A percentile compares a stretch with the other conserved stretches of the same genome.
phyloP scores from a whole-genome alignment of 192 early-diverging fungal species.

The Bifiguratus adelaidae region DNA sequence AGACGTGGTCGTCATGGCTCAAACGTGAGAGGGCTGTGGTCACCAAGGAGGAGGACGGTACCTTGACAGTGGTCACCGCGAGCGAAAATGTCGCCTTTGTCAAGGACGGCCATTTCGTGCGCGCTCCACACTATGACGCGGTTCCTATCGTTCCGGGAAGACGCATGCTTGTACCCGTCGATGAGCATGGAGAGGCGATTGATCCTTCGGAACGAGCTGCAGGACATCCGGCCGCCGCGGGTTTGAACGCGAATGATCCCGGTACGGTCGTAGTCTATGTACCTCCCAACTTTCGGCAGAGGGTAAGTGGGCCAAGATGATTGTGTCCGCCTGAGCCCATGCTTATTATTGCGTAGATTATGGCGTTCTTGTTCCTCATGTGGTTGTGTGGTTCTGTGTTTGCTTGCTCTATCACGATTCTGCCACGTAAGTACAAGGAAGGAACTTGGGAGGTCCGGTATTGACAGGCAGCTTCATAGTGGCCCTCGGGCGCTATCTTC shows the following conservation, averaged over 20 bases:
- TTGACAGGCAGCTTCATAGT: slow-evolving; percentile 35
- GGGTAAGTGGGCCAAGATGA: slow-evolving; percentile 27
- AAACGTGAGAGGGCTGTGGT: slow-evolving; percentile 33
- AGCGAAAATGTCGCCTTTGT: slow-evolving; percentile 41
- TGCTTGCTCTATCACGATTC: slow-evolving; percentile 29
- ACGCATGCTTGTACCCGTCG: slow-evolving; percentile 72
- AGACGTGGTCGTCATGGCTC: slow-evolving; percentile 40
- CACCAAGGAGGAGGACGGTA: slow-evolving; percentile 33
- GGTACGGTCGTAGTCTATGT: slow-evolving; percentile 74
- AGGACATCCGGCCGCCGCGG: slow-evolving; percentile 39
- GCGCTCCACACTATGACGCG: slow-evolving; percentile 79
- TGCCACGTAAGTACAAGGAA: slow-evolving; percentile 23
- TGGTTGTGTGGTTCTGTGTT: slow-evolving; percentile 41
- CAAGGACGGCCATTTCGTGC: slow-evolving; percentile 53
- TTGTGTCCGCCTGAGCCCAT: not conserved
- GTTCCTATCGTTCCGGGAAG: slow-evolving; percentile 71
- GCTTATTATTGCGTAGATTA: slow-evolving; percentile 9
- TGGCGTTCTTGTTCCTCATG: slow-evolving; percentile 37
- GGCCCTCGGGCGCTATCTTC: slow-evolving; percentile 39
- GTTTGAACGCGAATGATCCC: slow-evolving; percentile 12
- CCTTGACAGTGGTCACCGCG: not conserved
- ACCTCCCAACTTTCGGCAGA: slow-evolving; percentile 53
- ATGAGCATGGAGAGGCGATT: slow-evolving; percentile 36
- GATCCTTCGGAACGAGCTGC: slow-evolving; percentile 47
- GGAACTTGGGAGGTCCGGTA: not conserved